A percentile compares a stretch with the other conserved stretches of the same genome.
Conservation (phyloP, 2,329 filamentous ascomycete genomes). For the Graphiopsis chlorocephala region DNA sequence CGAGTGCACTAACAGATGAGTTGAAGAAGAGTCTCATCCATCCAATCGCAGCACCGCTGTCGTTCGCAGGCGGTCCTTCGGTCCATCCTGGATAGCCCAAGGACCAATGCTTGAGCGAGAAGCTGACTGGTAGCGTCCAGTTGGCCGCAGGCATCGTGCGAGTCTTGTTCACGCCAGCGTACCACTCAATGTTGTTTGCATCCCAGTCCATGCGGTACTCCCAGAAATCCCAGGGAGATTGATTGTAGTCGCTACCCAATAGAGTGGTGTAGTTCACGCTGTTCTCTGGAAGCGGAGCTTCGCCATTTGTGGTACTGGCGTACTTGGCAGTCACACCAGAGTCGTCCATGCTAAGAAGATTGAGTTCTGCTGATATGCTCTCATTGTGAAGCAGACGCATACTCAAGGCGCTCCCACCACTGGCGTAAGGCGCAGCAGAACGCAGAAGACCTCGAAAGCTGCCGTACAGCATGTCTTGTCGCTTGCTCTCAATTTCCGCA, state of each 20-base stretch:
- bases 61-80: constrained; percentile 43
- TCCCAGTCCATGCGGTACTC: constrained; percentile 51
- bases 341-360: constrained; percentile 46
- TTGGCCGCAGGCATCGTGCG: constrained; percentile 20
- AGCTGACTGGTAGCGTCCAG: constrained; percentile 36
- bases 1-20: constrained; percentile 40
- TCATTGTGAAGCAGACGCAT: constrained; percentile 49
- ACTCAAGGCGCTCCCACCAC: constrained; percentile 43
- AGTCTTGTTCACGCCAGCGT: constrained; percentile 37
- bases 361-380: constrained; percentile 42
- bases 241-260: constrained; percentile 32
- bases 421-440: constrained; percentile 35
- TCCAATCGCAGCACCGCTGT: constrained; percentile 42
- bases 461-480: constrained; percentile 49
- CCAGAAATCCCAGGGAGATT: constrained; percentile 44
- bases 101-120: constrained; percentile 50
- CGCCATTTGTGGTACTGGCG: constrained; percentile 38
- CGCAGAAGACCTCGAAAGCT: constrained; percentile 46
- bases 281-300: constrained; percentile 38
- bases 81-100: constrained; percentile 45
- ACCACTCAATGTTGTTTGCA: constrained; percentile 41
- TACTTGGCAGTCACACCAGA: constrained; percentile 38
- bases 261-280: constrained; percentile 45
- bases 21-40: constrained; percentile 53
- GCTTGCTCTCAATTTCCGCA: constrained; percentile 41